Base-by-base conservation (phyloP, 2,329 filamentous ascomycete species). In the Alternaria solani region DNA sequence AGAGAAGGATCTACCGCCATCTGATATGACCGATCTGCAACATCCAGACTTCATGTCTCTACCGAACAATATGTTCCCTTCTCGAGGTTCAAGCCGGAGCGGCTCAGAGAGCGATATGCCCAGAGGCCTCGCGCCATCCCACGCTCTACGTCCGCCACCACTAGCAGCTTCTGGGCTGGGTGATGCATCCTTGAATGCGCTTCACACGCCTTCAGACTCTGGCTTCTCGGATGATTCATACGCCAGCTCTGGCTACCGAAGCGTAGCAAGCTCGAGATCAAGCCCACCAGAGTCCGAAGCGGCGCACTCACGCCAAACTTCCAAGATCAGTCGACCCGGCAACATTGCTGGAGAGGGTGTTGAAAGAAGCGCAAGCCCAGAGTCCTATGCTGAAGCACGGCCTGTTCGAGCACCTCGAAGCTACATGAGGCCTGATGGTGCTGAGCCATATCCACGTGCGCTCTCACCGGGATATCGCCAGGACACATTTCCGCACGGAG, bases 131-230 rank as follows among this genome's bases (percentile, higher is more conserved):
- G 57, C 43, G 7, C 60, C 56, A 16, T 32, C 49, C 16, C 61
- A 59, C 28, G 46, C 61, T 28, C 23, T 69, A 16, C 68, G 68
- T 49, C 74, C 73, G 49, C 70, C 70, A 30, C 63, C 72, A 25
- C 65, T 71, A 20, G 52, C 59, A 34, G 49, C 70, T 20, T 62
- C 62, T 7, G 68, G 46, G 14, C 72, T 66, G 23, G 66, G 57
- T 47, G 68, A 76, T 30, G 52, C 69, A 20, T 69, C 75, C 5
- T 32, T 63, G 57, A 76, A 74, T 36, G 55, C 70, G 5, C 63
- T 78, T 2, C 76, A 80, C 53, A 78, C 77, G 18, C 76, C 78
- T 34, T 79, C 76, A 7, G 77, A 79, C 56, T 80, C 78, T 7
- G 78, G 75, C 5, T 68, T 74, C n/a, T 80, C 78, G 2, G 76